Evolutionary conservation across 2,329 filamentous ascomycete species (phyloP), one percentile per base, ranked within the genome.

Genomic region (Penicillium sp.): DNA sequence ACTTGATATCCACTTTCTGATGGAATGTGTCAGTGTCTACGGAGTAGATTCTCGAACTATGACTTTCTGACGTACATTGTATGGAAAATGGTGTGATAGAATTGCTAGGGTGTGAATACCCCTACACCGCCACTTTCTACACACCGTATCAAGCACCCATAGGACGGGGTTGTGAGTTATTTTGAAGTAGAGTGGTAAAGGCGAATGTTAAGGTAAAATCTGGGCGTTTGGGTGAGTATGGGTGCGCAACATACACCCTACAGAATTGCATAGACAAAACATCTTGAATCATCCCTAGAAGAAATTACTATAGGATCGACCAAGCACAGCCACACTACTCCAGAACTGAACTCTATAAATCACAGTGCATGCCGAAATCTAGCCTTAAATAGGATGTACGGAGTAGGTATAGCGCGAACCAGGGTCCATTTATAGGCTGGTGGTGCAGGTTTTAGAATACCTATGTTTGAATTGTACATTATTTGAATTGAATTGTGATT

Each of bases 71-170:
- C 8, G 4, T 10, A 27, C 17, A 44, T 35, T 31, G 10, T 6
- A 15, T 17, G 10, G 4, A 27, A 45, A 33, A 36, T 25, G 21
- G 31, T 12, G 7, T 8, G 31, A 36, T 27, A 17, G 15, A n/a
- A 25, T 19, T 25, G n/a, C 4, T 31, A 13, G 4, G 19, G 5
- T 31, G 42, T 13, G n/a, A 49, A 7, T 8, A n/a, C 8, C 23
- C 35, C 42, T 33, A 39, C 52, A 54, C 52, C 52, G 43, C 31
- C 31, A 33, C 31, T 33, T 54, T 25, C 23, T n/a, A n/a, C n/a
- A 29, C 23, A 19, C 8, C 25, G 25, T 45, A 9, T 38, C 9
- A 47, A 43, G 29, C 12, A 38, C 17, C 29, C 15, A 6, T 17
- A 10, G 5, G 19, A 44, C 1, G 10, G 27, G 6, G 43, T 29